These are phyloP conservation scores for Aspergillus mulundensis DNA, from an alignment of 495 filamentous ascomycete genomes.

Conservation along the genomic window DNA sequence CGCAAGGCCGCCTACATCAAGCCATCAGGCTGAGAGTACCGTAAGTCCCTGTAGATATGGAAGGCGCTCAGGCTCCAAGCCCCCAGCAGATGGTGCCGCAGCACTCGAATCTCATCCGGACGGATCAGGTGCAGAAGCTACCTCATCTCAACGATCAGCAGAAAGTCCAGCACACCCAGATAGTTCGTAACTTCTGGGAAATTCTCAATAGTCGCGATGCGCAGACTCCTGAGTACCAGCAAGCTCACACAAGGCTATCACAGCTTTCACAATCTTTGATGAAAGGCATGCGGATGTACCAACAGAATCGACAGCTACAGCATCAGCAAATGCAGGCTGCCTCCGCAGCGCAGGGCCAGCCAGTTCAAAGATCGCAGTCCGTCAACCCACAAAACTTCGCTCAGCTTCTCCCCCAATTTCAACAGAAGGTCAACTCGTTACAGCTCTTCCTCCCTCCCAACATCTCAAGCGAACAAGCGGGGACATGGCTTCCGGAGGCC, in stretches of 20 bases:
- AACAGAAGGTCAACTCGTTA: conserved; percentile 42
- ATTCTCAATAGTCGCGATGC: conserved; percentile 55
- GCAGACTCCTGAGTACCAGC: conserved; percentile 52
- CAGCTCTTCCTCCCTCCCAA: conserved; percentile 46
- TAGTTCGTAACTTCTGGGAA: conserved; percentile 58
- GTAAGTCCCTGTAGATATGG: conserved; percentile 22
- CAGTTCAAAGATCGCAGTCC: conserved; percentile 33
- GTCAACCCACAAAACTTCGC: conserved; percentile 38
- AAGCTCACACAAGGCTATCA: conserved; percentile 60
- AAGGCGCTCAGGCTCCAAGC: conserved; percentile 29
- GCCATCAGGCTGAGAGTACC: background rate
- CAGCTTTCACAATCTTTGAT: conserved; percentile 62
- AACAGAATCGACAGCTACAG: conserved; percentile 42
- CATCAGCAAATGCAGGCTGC: conserved; percentile 28
- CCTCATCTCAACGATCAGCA: conserved; percentile 54
- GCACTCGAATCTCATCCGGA: conserved; percentile 47
- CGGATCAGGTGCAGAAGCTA: conserved; percentile 50
- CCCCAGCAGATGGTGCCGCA: conserved; percentile 35
- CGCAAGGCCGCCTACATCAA: background rate
- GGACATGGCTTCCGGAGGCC: conserved; percentile 49
- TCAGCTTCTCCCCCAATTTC: conserved; percentile 42
- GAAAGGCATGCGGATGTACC: conserved; percentile 50
- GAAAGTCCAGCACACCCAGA: conserved; percentile 60
- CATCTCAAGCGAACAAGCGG: conserved; percentile 42
- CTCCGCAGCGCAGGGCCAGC: conserved; percentile 31